phyloP scores from a whole-genome alignment of 441 rosid genomes.

The Manihot esculenta region DNA sequence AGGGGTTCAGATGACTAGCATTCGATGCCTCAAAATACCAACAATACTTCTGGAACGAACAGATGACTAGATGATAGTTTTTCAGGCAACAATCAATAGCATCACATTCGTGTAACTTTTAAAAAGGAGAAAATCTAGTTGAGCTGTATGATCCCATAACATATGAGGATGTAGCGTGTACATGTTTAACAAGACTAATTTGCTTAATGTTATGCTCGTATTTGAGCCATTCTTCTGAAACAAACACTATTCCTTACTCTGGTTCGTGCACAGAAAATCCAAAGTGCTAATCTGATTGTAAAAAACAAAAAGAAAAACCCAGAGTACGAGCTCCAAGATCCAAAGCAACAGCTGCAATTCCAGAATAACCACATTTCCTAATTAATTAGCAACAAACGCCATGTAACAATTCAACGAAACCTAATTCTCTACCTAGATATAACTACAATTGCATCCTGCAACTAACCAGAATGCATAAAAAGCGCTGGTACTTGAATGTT shows the following conservation, averaged over 20 bases:
- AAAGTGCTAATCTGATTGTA: background rate
- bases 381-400: background rate
- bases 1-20: slow-evolving; percentile 28
- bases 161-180: slow-evolving; percentile 28
- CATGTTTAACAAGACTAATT: slow-evolving; percentile 27
- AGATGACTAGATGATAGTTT: slow-evolving; percentile 15
- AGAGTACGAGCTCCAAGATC: background rate
- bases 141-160: slow-evolving; percentile 26
- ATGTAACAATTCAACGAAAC: background rate
- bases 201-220: slow-evolving; percentile 33
- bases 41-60: slow-evolving; percentile 16
- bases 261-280: background rate
- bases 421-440: background rate
- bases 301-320: background rate
- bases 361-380: background rate
- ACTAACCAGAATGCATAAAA: background rate
- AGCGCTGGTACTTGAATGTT: background rate
- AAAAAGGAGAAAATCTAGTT: slow-evolving; percentile 15
- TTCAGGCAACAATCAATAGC: slow-evolving; percentile 28
- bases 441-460: background rate
- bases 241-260: background rate
- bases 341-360: background rate
- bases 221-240: slow-evolving; percentile 44
- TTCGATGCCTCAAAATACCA: slow-evolving; percentile 10
- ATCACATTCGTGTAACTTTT: slow-evolving; percentile 30